A percentile compares a stretch with the other conserved stretches of the same genome.
phyloP scores from a whole-genome alignment of 208 protist species.

The Acanthamoeba sp. region DNA sequence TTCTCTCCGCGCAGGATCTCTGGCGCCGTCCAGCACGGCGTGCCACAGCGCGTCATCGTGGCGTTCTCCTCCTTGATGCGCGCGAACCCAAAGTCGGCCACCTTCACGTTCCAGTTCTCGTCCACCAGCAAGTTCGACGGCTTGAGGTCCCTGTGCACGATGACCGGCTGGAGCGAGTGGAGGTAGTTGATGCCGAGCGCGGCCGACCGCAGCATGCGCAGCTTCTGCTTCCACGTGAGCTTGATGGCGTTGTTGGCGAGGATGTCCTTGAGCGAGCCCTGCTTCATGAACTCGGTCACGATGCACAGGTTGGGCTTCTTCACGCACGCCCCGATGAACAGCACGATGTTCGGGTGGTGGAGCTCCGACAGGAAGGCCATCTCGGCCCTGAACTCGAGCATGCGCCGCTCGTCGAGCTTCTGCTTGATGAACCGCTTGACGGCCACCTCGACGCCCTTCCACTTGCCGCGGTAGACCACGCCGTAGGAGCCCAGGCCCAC shows the following conservation, averaged over 20 bases:
- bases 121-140: slow-evolving; percentile 76
- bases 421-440: slow-evolving; percentile 75
- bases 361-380: slow-evolving; percentile 75
- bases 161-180: too few species aligned
- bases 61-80: slow-evolving; percentile 75
- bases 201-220: too few species aligned
- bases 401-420: slow-evolving; percentile 49
- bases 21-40: slow-evolving; percentile 67
- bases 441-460: slow-evolving; percentile 73
- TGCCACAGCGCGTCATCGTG: slow-evolving; percentile 72
- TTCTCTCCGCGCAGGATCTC: slow-evolving; percentile 47
- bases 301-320: slow-evolving; percentile 67
- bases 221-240: too few species aligned
- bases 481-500: slow-evolving; percentile 64
- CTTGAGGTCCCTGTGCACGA: too few species aligned
- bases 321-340: slow-evolving; percentile 72
- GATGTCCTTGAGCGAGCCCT: too few species aligned
- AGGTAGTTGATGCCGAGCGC: too few species aligned
- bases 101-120: slow-evolving; percentile 86
- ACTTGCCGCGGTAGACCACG: slow-evolving; percentile 53
- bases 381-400: slow-evolving; percentile 73
- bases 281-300: slow-evolving; percentile 53
- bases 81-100: slow-evolving; percentile 73
- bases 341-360: slow-evolving; percentile 72
- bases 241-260: too few species aligned